These are phyloP conservation scores for Nannochloropsis salina DNA, from an alignment of 108 stramenopile species.

Conservation along the genomic window DNA sequence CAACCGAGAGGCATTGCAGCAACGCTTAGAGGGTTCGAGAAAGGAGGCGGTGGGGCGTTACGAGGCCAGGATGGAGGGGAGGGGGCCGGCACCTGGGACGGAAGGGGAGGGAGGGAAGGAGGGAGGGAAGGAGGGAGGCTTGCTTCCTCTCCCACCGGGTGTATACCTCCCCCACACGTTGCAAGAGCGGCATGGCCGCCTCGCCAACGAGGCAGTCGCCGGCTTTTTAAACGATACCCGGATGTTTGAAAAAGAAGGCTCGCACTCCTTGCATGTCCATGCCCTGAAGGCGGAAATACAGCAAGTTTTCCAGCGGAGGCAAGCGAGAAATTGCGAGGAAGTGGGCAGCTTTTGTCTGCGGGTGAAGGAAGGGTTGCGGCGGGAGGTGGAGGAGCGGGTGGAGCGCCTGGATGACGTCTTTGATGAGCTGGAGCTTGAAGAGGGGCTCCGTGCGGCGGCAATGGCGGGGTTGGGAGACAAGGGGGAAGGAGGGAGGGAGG, in stretches of 20 bases:
- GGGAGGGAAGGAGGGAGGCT: background rate
- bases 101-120: background rate
- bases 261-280: background rate
- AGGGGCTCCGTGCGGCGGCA: background rate
- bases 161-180: background rate
- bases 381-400: background rate
- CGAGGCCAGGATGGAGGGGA: slow-evolving; percentile 8
- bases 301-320: background rate
- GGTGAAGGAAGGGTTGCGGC: background rate
- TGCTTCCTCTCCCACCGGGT: background rate
- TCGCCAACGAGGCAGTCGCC: background rate
- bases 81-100: background rate
- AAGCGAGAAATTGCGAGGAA: background rate
- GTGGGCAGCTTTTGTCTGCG: background rate
- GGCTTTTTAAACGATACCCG: background rate
- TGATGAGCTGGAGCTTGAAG: background rate
- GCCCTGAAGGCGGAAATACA: background rate
- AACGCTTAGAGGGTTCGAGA: background rate
- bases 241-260: background rate
- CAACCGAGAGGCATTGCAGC: background rate
- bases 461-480: background rate
- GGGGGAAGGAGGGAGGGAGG: background rate
- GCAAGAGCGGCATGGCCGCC: background rate
- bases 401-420: background rate
- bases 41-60: background rate